Percentiles rank a stretch among this genome's conserved stretches.
These are phyloP conservation scores for Coemansia sp. DNA, from an alignment of 371 early-diverging fungal genomes.

Conservation along the genomic window DNA sequence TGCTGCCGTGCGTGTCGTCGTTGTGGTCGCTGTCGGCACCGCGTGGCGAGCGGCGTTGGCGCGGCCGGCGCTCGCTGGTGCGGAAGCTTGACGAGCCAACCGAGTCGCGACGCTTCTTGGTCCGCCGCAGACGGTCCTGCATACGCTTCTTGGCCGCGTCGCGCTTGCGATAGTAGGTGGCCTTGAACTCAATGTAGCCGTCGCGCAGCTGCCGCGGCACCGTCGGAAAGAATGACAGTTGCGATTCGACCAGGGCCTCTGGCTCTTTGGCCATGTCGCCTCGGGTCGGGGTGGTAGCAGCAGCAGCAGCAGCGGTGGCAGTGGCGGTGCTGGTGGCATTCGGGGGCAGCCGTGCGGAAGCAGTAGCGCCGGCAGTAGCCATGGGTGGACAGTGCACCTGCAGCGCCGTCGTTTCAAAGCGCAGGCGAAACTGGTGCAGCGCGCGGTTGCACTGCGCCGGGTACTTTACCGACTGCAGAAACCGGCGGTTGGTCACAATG, in stretches of 20 bases:
- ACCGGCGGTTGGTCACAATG: constrained; percentile 51
- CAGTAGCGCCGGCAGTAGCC: not conserved
- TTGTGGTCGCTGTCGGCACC: constrained; percentile 4
- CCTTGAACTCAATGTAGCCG: constrained; percentile 50
- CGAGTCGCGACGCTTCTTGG: constrained; percentile 25
- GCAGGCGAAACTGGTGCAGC: constrained; percentile 52
- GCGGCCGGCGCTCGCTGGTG: constrained; percentile 32
- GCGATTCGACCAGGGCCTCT: constrained; percentile 29
- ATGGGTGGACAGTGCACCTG: constrained; percentile 18
- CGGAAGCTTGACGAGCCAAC: constrained; percentile 20
- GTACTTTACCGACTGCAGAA: constrained; percentile 52
- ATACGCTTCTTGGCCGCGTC: constrained; percentile 47
- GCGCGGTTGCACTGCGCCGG: constrained; percentile 53
- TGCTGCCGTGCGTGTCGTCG: not conserved
- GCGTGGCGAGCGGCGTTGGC: constrained; percentile 9
- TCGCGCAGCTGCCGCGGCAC: constrained; percentile 53
- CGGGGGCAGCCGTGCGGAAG: not conserved
- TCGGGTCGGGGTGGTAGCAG: not conserved
- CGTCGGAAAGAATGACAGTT: constrained; percentile 52
- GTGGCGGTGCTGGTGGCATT: not conserved
- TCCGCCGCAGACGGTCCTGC: constrained; percentile 41
- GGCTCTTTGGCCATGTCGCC: not conserved
- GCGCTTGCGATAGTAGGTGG: constrained; percentile 50
- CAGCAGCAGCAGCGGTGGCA: constrained; percentile 1
- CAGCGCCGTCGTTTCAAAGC: constrained; percentile 49